These are phyloP conservation scores for Trichoderma erinaceum DNA, from an alignment of 495 filamentous ascomycete species.

Conservation along the genomic window DNA sequence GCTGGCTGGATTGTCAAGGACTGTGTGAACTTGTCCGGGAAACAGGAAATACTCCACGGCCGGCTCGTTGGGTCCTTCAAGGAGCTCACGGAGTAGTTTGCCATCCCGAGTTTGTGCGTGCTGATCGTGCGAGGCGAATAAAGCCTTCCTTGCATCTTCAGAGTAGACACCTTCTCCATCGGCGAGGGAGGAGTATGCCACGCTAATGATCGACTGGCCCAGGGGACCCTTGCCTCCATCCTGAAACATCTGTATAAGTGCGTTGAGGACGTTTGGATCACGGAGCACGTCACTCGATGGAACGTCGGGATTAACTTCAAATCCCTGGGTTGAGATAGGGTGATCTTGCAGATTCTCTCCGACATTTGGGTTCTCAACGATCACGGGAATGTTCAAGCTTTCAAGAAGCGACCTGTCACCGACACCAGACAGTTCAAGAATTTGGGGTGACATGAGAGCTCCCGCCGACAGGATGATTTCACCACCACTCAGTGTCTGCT, in stretches of 20 bases:
- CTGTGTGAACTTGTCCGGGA: slow-evolving; percentile 28
- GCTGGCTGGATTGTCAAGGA: slow-evolving; percentile 28
- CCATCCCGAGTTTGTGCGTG: not conserved
- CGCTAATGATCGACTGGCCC: slow-evolving; percentile 34
- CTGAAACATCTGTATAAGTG: slow-evolving; percentile 33
- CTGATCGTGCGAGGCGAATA: slow-evolving; percentile 24
- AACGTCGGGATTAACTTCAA: slow-evolving; percentile 36
- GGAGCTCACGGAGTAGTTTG: slow-evolving; percentile 27
- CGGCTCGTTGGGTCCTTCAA: slow-evolving; percentile 26
- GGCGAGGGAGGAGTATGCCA: slow-evolving; percentile 38
- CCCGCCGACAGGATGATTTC: slow-evolving; percentile 58
- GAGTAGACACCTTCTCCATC: slow-evolving; percentile 31
- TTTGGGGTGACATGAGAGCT: slow-evolving; percentile 52
- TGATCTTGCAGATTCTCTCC: slow-evolving; percentile 61
- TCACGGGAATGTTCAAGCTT: slow-evolving; percentile 57
- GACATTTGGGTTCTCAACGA: slow-evolving; percentile 68
- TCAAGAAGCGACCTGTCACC: slow-evolving; percentile 61
- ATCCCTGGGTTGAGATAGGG: slow-evolving; percentile 32
- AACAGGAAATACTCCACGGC: slow-evolving; percentile 37
- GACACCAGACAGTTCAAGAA: slow-evolving; percentile 69
- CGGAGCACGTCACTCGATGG: slow-evolving; percentile 39
- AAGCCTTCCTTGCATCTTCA: slow-evolving; percentile 21
- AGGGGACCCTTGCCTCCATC: slow-evolving; percentile 31
- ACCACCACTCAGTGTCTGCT: slow-evolving; percentile 30
- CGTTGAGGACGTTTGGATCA: slow-evolving; percentile 32